Evolutionary conservation across 2,329 filamentous ascomycete species (phyloP), one percentile per base, ranked within the genome.

Genomic region (Ophiocordyceps camponoti-floridani): DNA sequence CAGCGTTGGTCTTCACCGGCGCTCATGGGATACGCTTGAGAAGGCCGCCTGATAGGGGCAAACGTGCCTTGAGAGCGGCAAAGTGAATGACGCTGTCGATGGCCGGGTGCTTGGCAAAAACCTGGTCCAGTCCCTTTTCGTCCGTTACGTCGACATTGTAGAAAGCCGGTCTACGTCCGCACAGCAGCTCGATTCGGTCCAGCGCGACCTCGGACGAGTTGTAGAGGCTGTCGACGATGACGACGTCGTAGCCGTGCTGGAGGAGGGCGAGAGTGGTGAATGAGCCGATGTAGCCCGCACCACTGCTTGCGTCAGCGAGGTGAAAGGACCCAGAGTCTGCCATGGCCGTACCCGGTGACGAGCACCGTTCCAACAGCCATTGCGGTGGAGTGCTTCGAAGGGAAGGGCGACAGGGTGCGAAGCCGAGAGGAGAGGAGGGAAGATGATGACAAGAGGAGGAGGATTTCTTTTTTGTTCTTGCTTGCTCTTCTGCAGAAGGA

Each of bases 1-100:
- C 33, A 51, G 33, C 49, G 47, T 43, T 46, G 51, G 54, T 45
- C 35, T 41, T 26, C 19, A 40, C 51, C 28, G 26, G 4, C 44
- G 13, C 28, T 30, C 44, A 40, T 6, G 23, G 27, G 13, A 40
- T 16, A 16, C 14, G 38, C n/a, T 23, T 23, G 23, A 23, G 23
- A 23, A 23, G 23, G 23, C 23, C 23, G 23, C 23, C 5, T 23
- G 23, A 23, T 23, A 23, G 23, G 23, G 23, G 23, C 23, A 23
- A 23, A 3, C 23, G 12, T 33, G 27, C 85, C 82, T 98, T 98
- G 54, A 98, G 75, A 23, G 91, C 91, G 51, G 91, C 93, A 61
- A 98, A 98, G 72, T 98, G 91, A 57, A 98, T 96, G 52, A 96
- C 91, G 61, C 85, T 94, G 73, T 95, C 87, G 58, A 98, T 95